Percentiles rank a stretch among this genome's conserved stretches.
phyloP scores from a whole-genome alignment of 2,329 filamentous ascomycete species.

The Beauveria scarabaeidicola region DNA sequence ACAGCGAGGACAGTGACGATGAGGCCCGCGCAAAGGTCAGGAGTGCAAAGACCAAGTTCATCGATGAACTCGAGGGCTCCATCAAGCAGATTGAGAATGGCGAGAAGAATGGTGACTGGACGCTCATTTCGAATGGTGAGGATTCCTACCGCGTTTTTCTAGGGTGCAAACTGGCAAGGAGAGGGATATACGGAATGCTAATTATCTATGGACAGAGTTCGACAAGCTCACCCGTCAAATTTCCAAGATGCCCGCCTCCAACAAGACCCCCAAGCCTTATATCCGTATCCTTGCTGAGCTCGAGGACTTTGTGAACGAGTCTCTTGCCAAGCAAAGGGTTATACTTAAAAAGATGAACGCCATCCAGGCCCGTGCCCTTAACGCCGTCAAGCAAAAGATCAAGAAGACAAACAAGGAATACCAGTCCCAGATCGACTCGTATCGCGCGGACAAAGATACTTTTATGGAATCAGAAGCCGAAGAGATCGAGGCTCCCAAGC shows the following conservation, averaged over 20 bases:
- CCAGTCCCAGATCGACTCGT: constrained; percentile 77
- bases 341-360: constrained; percentile 98
- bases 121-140: constrained; percentile 79
- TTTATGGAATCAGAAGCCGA: constrained; percentile 84
- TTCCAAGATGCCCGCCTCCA: constrained; percentile 65
- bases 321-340: constrained; percentile 90
- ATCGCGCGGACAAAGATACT: constrained; percentile 72
- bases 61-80: constrained; percentile 85
- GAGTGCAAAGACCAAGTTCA: constrained; percentile 95
- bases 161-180: neutral
- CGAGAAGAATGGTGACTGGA: constrained; percentile 96
- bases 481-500: constrained; percentile 39
- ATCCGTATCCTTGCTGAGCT: constrained; percentile 89
- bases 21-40: constrained; percentile 82
- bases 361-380: constrained; percentile 85
- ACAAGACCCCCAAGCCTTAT: constrained; percentile 81
- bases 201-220: constrained; percentile 55
- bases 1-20: constrained; percentile 80
- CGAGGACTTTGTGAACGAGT: constrained; percentile 90
- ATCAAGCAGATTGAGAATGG: constrained; percentile 93
- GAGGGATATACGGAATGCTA: constrained; percentile 11
- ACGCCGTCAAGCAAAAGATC: constrained; percentile 95
- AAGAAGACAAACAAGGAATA: constrained; percentile 98
- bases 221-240: constrained; percentile 89
- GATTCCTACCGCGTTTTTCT: neutral